Percentiles rank a stretch among this genome's conserved stretches.
Conservation (phyloP, 495 filamentous ascomycete species). For the Podospora anserina region DNA sequence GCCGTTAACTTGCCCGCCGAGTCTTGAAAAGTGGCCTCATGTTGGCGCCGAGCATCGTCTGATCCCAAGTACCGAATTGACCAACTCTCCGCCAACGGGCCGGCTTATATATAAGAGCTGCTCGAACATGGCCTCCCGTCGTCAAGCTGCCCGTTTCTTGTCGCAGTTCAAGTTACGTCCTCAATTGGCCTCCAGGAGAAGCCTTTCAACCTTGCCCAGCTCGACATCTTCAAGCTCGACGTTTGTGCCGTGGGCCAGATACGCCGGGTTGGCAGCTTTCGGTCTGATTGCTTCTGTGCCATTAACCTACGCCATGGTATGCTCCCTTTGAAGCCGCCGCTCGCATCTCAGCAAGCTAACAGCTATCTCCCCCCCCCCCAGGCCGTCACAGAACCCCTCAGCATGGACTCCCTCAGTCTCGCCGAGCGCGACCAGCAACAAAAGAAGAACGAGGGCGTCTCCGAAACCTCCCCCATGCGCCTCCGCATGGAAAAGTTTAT, state of each 20-base stretch:
- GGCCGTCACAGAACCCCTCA: slow-evolving; percentile 38
- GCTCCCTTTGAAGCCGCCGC: neutral
- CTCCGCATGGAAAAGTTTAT: slow-evolving; percentile 95
- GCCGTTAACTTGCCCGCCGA: neutral
- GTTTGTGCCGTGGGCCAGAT: slow-evolving; percentile 16
- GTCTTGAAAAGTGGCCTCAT: slow-evolving; percentile 33
- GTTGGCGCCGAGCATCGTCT: slow-evolving; percentile 25
- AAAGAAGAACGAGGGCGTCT: slow-evolving; percentile 64
- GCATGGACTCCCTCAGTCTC: slow-evolving; percentile 53
- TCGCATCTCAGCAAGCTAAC: neutral
- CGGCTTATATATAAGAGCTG: slow-evolving; percentile 11
- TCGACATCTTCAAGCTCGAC: slow-evolving; percentile 9
- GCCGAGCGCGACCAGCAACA: slow-evolving; percentile 66
- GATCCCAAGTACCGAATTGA: slow-evolving; percentile 18
- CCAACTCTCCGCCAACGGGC: slow-evolving; percentile 10
- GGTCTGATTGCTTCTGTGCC: slow-evolving; percentile 26
- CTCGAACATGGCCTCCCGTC: slow-evolving; percentile 27
- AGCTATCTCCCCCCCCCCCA: slow-evolving; percentile 15
- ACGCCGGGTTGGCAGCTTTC: slow-evolving; percentile 27
- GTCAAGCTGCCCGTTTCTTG: slow-evolving; percentile 26
- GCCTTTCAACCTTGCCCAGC: slow-evolving; percentile 21
- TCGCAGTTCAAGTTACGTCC: slow-evolving; percentile 25
- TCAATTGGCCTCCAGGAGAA: slow-evolving; percentile 24
- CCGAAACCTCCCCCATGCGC: slow-evolving; percentile 84
- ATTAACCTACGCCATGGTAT: slow-evolving; percentile 36